Conservation (phyloP, 2,329 filamentous ascomycete species). For the Lachnellula occidentalis region DNA sequence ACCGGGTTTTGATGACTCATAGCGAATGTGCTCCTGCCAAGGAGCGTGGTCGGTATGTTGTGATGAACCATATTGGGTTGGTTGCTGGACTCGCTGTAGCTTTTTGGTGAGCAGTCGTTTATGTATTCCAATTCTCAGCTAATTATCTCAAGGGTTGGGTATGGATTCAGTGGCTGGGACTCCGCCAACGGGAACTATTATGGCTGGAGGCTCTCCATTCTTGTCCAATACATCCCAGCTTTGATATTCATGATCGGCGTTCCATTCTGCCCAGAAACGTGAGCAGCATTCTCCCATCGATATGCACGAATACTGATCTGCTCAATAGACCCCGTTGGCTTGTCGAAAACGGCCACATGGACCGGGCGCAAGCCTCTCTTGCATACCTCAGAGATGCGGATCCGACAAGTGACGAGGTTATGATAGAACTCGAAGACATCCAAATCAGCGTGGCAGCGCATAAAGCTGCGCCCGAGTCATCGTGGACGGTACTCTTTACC, state of each 20-base stretch:
- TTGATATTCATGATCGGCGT: slow-evolving; percentile 44
- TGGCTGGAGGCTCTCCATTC: slow-evolving; percentile 49
- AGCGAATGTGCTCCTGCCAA: slow-evolving; percentile 51
- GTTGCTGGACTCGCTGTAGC: slow-evolving; percentile 48
- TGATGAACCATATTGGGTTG: slow-evolving; percentile 55
- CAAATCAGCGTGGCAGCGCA: slow-evolving; percentile 35
- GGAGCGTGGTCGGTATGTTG: slow-evolving; percentile 50
- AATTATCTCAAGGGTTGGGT: slow-evolving; percentile 43
- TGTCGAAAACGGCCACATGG: slow-evolving; percentile 42
- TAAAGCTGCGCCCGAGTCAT: slow-evolving; percentile 34
- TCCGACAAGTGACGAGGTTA: slow-evolving; percentile 35
- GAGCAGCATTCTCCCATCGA: slow-evolving; percentile 21
- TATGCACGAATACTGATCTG: not conserved
- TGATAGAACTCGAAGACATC: slow-evolving; percentile 40
- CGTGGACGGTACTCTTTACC: slow-evolving; percentile 38
- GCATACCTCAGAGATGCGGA: slow-evolving; percentile 42
- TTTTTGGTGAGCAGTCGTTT: slow-evolving; percentile 41
- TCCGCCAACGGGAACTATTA: slow-evolving; percentile 37
- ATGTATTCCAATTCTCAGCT: slow-evolving; percentile 1
- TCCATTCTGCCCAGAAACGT: slow-evolving; percentile 51
- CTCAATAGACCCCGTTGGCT: slow-evolving; percentile 49
- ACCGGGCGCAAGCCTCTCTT: slow-evolving; percentile 40
- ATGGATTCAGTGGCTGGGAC: slow-evolving; percentile 50
- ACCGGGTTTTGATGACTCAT: not conserved
- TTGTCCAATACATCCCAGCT: slow-evolving; percentile 47